Evolutionary conservation across 164 flowering plant species (phyloP).

Genomic region (Warburgia ugandensis): DNA sequence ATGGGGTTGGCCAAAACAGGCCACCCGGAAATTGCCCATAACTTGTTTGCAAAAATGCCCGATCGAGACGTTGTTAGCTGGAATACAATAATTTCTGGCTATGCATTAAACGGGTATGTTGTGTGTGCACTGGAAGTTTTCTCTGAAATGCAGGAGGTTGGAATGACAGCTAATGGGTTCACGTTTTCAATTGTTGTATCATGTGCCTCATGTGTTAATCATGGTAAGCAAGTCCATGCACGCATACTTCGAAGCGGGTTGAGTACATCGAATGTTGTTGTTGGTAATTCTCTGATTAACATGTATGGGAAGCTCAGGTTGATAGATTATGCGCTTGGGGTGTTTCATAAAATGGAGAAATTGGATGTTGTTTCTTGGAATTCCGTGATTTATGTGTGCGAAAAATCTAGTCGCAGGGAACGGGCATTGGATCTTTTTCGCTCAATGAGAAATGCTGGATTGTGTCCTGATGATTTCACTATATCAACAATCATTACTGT

Average conservation of each 20-base stretch:
- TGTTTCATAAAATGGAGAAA: constrained; percentile 36
- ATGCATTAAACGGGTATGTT: constrained; percentile 15
- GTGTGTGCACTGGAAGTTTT: constrained; percentile 17
- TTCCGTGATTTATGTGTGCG: constrained; percentile 30
- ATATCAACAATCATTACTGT: constrained; percentile 31
- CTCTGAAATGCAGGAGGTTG: constrained; percentile 20
- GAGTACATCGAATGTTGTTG: constrained; percentile 22
- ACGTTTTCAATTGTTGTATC: constrained; percentile 35
- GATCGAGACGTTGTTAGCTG: constrained; percentile 30
- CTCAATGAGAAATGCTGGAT: constrained; percentile 22
- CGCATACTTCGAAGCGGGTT: constrained; percentile 25
- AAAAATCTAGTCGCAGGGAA: constrained; percentile 22
- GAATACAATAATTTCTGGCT: constrained; percentile 34
- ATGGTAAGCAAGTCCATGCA: constrained; percentile 43
- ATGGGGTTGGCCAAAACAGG: constrained; percentile 21
- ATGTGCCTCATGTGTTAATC: constrained; percentile 11
- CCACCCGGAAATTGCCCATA: constrained; percentile 15
- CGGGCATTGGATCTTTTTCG: constrained; percentile 24
- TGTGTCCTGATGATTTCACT: constrained; percentile 44
- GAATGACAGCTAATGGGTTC: constrained; percentile 31
- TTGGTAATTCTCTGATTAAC: constrained; percentile 44
- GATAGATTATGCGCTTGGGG: constrained; percentile 36
- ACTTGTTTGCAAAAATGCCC: constrained; percentile 35
- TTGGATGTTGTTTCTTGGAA: constrained; percentile 48
- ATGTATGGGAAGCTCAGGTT: constrained; percentile 44